Base-by-base conservation (phyloP, 2,329 filamentous ascomycete species). In the Pseudogymnoascus sp. region DNA sequence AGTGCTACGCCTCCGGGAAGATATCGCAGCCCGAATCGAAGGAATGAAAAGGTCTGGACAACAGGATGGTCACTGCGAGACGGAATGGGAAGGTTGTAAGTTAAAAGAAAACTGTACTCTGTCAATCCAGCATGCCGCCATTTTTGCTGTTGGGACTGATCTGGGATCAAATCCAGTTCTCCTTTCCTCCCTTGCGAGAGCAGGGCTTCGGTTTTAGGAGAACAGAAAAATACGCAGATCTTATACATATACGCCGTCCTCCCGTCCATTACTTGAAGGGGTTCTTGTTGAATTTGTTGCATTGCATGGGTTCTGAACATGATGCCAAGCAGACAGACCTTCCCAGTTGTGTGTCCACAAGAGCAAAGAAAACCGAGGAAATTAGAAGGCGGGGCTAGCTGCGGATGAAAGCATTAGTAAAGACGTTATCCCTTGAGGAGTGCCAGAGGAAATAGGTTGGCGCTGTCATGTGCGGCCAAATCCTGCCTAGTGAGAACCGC, bases 151-250 rank as follows among this genome's bases (percentile, higher is more conserved):
- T 34, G 49, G 9, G 9, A 34, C 25, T 16, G 25, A 56, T 56
- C n/a, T 31, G 49, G 49, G 34, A 56, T 34, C n/a, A 56, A 56
- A 56, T 56, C 28, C n/a, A 28, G 12, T 34, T 34, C 49, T 9
- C 49, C 49, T 56, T 56, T 56, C 49, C 28, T 53, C 49, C 49
- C 25, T 56, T 56, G 49, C 49, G n/a, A 56, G 28, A 56, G 16
- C 49, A 56, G 49, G 49, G 49, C 28, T 18, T 56, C 28, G 49
- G 49, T 56, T 53, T 34, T 56, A 56, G n/a, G 28, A 28, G 49
- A 16, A 31, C 9, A 34, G 25, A 56, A 56, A n/a, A 34, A 34
- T 18, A 56, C 7, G 49, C 49, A 56, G 49, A 56, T 56, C 49
- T 56, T 56, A 34, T 34, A 56, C 28, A 56, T 34, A 56, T 56